phyloP scores from a whole-genome alignment of 176 grass and related monocot species.

The Carex cristatella region DNA sequence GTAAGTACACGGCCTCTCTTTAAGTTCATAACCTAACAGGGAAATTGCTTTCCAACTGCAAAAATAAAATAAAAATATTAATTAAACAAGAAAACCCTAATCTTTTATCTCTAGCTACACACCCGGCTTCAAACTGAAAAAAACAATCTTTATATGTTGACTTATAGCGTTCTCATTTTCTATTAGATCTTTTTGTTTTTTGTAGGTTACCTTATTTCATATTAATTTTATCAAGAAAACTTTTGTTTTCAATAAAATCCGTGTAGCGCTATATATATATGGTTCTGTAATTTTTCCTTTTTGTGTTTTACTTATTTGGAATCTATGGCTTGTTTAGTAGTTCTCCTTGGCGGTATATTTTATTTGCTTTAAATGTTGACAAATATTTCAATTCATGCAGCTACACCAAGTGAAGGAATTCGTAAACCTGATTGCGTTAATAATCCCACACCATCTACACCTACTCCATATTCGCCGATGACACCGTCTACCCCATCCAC shows the following conservation, averaged over 20 bases:
- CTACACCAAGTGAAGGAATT: neutral
- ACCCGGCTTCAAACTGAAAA: too few relatives aligned
- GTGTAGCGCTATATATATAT: neutral
- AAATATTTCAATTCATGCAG: constrained; percentile 17
- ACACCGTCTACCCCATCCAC: neutral
- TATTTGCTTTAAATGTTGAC: neutral
- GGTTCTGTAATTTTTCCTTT: neutral
- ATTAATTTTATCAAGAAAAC: neutral
- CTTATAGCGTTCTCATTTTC: neutral
- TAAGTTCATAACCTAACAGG: neutral
- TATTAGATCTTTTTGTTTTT: neutral
- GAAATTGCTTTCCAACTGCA: neutral
- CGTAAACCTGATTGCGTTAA: neutral
- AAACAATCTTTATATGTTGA: neutral
- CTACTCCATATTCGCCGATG: neutral
- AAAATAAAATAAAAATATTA: neutral
- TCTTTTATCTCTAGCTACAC: neutral
- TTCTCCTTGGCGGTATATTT: neutral
- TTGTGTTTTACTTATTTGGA: neutral
- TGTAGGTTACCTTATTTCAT: neutral
- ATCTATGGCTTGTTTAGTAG: neutral
- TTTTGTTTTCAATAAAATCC: neutral
- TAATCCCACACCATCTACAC: neutral
- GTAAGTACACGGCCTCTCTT: neutral
- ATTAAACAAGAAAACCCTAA: neutral